Evolutionary conservation across 2,329 filamentous ascomycete species (phyloP).

Genomic region (Sporothrix inflata): DNA sequence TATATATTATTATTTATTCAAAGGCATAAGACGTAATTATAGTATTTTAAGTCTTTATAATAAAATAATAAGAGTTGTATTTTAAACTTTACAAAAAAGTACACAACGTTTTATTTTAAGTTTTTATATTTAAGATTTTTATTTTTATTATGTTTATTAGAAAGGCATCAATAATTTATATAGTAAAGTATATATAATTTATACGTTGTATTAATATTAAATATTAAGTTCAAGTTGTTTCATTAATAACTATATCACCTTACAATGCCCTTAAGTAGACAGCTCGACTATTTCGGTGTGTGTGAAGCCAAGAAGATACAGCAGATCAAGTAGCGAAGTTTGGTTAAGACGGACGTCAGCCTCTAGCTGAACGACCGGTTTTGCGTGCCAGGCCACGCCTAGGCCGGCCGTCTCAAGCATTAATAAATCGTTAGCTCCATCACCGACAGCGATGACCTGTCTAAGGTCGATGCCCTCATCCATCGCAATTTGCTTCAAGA

Average conservation of each 20-base stretch:
- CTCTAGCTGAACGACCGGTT: conserved; percentile 78
- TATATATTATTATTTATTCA: no score
- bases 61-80: no score
- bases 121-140: no score
- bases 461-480: conserved; percentile 67
- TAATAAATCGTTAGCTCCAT: conserved; percentile 79
- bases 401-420: conserved; percentile 78
- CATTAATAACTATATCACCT: background rate
- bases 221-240: background rate
- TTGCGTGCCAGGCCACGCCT: conserved; percentile 83
- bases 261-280: background rate
- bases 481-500: conserved; percentile 70
- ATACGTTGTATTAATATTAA: background rate
- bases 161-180: no score
- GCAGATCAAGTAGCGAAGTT: conserved; percentile 68
- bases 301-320: conserved; percentile 75
- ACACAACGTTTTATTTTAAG: no score
- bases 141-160: no score
- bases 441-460: conserved; percentile 74
- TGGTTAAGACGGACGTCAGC: conserved; percentile 74
- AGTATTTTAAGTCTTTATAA: no score
- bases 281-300: conserved; percentile 59
- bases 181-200: background rate
- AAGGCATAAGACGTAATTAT: no score
- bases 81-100: no score